Conservation (phyloP, 2,329 filamentous ascomycete species). For the Epichloe gansuensis region DNA sequence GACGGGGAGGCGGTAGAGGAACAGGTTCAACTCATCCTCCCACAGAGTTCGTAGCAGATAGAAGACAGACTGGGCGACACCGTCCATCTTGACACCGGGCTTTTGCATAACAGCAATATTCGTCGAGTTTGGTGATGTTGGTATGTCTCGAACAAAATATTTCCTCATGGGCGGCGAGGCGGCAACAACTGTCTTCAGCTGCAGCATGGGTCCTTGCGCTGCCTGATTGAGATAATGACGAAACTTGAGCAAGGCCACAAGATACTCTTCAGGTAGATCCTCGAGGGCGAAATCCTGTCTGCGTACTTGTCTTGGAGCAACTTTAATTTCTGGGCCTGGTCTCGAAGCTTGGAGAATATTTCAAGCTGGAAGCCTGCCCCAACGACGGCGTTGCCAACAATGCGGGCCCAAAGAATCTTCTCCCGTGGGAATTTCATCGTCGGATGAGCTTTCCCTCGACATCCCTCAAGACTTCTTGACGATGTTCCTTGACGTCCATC, state of each 20-base stretch:
- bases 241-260: constrained; percentile 28
- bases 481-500: constrained; percentile 33
- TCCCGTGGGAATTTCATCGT: constrained; percentile 7
- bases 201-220: constrained; percentile 18
- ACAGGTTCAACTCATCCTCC: constrained; percentile 21
- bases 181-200: constrained; percentile 10
- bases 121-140: constrained; percentile 9
- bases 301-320: constrained; percentile 22
- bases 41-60: constrained; percentile 27
- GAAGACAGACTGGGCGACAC: constrained; percentile 16
- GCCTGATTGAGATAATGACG: constrained; percentile 21
- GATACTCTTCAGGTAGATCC: constrained; percentile 21
- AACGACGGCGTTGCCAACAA: constrained; percentile 21
- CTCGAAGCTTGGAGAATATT: constrained; percentile 25
- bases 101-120: constrained; percentile 12
- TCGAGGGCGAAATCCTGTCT: constrained; percentile 17
- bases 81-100: constrained; percentile 10
- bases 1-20: constrained; percentile 20
- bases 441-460: constrained; percentile 17
- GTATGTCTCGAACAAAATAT: constrained; percentile 19
- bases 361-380: constrained; percentile 24
- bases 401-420: constrained; percentile 25
- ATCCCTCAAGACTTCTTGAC: constrained; percentile 31
- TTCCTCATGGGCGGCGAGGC: constrained; percentile 30
- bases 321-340: constrained; percentile 16